These are phyloP conservation scores for Pseudohalonectria lignicola DNA, from an alignment of 2,329 filamentous ascomycete species.

Conservation along the genomic window DNA sequence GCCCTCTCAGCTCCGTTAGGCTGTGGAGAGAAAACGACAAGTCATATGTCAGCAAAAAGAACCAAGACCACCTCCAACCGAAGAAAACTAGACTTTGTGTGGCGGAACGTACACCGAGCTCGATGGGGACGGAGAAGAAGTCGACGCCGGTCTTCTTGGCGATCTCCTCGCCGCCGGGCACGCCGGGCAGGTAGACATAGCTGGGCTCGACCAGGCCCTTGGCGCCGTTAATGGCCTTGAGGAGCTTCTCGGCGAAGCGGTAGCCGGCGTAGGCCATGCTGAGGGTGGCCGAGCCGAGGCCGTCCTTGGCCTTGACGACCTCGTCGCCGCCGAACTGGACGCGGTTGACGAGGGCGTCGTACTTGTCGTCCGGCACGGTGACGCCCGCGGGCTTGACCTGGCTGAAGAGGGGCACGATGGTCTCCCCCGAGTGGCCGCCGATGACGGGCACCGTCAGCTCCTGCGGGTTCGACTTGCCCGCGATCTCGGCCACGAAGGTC, in stretches of 20 bases:
- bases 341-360: conserved; percentile 83
- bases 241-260: conserved; percentile 89
- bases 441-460: conserved; percentile 84
- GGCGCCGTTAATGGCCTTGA: conserved; percentile 81
- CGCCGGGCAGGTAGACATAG: conserved; percentile 88
- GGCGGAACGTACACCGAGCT: conserved; percentile 76
- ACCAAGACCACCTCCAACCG: background rate
- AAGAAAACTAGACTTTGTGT: background rate
- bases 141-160: conserved; percentile 74
- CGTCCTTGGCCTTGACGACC: conserved; percentile 79
- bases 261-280: conserved; percentile 90
- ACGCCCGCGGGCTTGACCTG: conserved; percentile 71
- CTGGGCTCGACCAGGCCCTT: conserved; percentile 90
- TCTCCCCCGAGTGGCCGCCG: conserved; percentile 95
- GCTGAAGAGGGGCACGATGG: conserved; percentile 96
- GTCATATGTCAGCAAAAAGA: conserved; percentile 16
- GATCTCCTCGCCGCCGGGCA: conserved; percentile 78
- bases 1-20: conserved; percentile 78
- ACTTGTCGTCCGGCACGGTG: conserved; percentile 77
- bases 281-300: conserved; percentile 71
- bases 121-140: conserved; percentile 92
- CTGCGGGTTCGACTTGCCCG: conserved; percentile 70
- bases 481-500: conserved; percentile 84
- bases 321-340: conserved; percentile 97
- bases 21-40: conserved; percentile 32